A percentile compares a stretch with the other conserved stretches of the same genome.
These are phyloP conservation scores for Podospora pseudoanserina DNA, from an alignment of 495 filamentous ascomycete genomes.

Conservation along the genomic window DNA sequence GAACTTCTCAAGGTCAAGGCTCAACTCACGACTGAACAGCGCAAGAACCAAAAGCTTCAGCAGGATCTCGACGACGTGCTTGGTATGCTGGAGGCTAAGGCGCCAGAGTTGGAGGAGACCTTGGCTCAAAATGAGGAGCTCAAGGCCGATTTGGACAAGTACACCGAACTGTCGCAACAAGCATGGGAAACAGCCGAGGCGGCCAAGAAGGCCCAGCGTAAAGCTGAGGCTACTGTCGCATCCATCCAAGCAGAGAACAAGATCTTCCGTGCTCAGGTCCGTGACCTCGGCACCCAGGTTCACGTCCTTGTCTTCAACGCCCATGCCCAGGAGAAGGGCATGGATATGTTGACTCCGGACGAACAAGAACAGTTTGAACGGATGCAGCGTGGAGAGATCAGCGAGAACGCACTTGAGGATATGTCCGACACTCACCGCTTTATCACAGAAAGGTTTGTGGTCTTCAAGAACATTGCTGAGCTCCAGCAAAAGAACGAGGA, in stretches of 20 bases:
- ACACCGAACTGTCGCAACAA: slow-evolving; percentile 65
- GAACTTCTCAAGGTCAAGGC: slow-evolving; percentile 53
- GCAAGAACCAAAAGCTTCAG: slow-evolving; percentile 64
- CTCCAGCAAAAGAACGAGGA: slow-evolving; percentile 87
- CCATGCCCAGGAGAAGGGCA: slow-evolving; percentile 71
- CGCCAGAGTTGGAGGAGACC: slow-evolving; percentile 63
- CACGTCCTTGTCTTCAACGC: slow-evolving; percentile 83
- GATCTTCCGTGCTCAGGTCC: slow-evolving; percentile 79
- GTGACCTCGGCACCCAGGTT: slow-evolving; percentile 84
- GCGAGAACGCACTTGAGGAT: slow-evolving; percentile 61
- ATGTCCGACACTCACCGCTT: slow-evolving; percentile 76
- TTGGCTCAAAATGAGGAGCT: slow-evolving; percentile 65
- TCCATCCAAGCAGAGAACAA: slow-evolving; percentile 69
- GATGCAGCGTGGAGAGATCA: slow-evolving; percentile 62
- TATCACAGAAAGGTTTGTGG: slow-evolving; percentile 77
- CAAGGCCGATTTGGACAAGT: slow-evolving; percentile 69
- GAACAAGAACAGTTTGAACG: slow-evolving; percentile 65
- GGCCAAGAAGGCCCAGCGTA: slow-evolving; percentile 60
- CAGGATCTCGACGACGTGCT: slow-evolving; percentile 77
- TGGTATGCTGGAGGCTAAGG: slow-evolving; percentile 62
- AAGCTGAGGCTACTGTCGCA: slow-evolving; percentile 67
- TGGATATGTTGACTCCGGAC: slow-evolving; percentile 64
- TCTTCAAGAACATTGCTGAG: slow-evolving; percentile 78
- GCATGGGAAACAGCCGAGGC: slow-evolving; percentile 57
- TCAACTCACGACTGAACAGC: slow-evolving; percentile 59